Percentiles rank a stretch among this genome's conserved stretches.
phyloP scores from a whole-genome alignment of 257 asterid species.

The Solanum lycopersicoides region DNA sequence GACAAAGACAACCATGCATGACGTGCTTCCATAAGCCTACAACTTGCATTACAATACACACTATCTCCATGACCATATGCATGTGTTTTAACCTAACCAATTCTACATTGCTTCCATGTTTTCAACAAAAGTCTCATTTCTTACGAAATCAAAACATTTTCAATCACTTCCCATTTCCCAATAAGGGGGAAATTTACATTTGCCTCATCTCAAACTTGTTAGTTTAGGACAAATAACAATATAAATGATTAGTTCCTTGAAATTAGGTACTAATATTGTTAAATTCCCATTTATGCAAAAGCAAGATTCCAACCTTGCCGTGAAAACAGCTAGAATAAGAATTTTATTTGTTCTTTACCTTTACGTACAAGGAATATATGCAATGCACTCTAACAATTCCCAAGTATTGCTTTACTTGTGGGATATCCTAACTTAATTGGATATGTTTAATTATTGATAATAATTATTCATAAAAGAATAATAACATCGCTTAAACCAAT shows the following conservation, averaged over 20 bases:
- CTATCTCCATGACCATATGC: not conserved
- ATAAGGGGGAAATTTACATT: not conserved
- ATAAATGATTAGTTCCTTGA: not conserved
- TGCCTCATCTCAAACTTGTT: not conserved
- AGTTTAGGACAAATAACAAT: not conserved
- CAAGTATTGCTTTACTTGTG: not conserved
- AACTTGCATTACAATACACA: not conserved
- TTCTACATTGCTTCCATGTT: not conserved
- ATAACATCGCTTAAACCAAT: not conserved
- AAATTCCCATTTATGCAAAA: not conserved
- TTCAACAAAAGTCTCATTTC: not conserved
- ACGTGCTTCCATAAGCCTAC: not conserved
- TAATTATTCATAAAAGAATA: not conserved
- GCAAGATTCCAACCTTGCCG: not conserved
- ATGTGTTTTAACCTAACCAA: not conserved
- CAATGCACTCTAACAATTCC: not conserved
- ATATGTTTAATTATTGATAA: not conserved
- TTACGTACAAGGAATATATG: not conserved
- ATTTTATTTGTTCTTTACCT: not conserved
- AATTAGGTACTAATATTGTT: not conserved
- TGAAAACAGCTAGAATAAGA: not conserved
- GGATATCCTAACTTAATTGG: not conserved
- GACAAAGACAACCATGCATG: not conserved
- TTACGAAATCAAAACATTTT: not conserved
- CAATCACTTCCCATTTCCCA: not conserved